These are phyloP conservation scores for Aspergillus spinulosporus DNA, from an alignment of 2,329 filamentous ascomycete genomes.

Conservation along the genomic window DNA sequence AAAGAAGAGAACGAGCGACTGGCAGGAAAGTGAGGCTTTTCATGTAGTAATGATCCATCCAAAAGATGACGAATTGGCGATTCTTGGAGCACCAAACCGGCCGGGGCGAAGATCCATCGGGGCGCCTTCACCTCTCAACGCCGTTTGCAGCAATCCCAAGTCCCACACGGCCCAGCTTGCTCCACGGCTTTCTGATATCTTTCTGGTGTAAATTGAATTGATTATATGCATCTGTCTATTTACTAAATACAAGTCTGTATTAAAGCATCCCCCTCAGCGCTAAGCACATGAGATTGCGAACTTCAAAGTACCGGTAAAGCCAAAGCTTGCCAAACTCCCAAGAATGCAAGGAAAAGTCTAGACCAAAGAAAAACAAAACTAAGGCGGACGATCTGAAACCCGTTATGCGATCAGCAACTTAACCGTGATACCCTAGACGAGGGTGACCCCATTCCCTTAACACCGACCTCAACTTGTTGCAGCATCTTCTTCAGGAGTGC, in stretches of 20 bases:
- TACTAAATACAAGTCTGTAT: constrained; percentile 13
- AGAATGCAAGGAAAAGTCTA: constrained; percentile 16
- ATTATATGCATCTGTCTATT: constrained; percentile 15
- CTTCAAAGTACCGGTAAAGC: constrained; percentile 5
- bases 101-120: no score
- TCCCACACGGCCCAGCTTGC: background rate
- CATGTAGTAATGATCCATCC: constrained; percentile 11
- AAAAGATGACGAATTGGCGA: constrained; percentile 5
- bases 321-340: constrained; percentile 12
- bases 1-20: constrained; percentile 1
- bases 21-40: constrained; percentile 7
- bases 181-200: background rate
- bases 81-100: background rate
- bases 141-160: constrained; percentile 25
- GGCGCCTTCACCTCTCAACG: constrained; percentile 11
- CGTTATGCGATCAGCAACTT: constrained; percentile 16
- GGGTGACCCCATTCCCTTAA: constrained; percentile 32
- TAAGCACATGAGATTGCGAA: constrained; percentile 1
- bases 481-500: constrained; percentile 32
- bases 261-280: background rate
- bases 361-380: constrained; percentile 4
- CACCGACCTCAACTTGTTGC: constrained; percentile 30
- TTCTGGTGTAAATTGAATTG: constrained; percentile 2
- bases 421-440: constrained; percentile 27
- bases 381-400: background rate